Evolutionary conservation across 2,329 filamentous ascomycete species (phyloP), one percentile per base, ranked within the genome.

Genomic region (Stagonosporopsis cucurbitacearum): DNA sequence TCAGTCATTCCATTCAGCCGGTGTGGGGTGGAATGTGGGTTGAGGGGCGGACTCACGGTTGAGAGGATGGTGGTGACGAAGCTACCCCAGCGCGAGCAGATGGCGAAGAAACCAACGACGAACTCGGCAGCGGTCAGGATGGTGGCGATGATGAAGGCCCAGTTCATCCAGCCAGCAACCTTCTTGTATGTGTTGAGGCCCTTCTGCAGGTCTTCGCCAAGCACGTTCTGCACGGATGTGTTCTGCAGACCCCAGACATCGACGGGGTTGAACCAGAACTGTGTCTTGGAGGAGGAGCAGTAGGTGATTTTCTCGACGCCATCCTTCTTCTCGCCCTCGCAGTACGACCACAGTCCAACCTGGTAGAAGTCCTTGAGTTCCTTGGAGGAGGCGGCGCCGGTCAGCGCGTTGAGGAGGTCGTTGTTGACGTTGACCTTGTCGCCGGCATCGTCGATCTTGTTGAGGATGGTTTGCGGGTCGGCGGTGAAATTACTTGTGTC

Each of bases 301-400:
- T 83, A 77, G 39, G 77, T 78, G 63, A 83, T 75, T 15, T 76
- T 75, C 63, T 80, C 82, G 53, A 73, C 69, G 44, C 72, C 80
- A 2, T 82, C 80, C 60, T 82, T 80, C 63, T 83, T 82, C 46
- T 82, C 77, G 49, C 84, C 86, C 54, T 81, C 80, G 84, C 95
- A 98, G 84, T 92, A 96, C 73, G 89, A 90, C 90, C 91, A 96
- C 33, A 98, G 82, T 71, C 85, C 86, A 71, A 98, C 82, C 58
- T 90, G 84, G 84, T 97, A 98, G 69, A 87, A 82, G 72, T 94
- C 86, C 68, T 83, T 85, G 56, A 96, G 83, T 50, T 84, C 62
- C 49, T 69, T 68, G 39, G 74, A 65, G 5, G 71, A 64, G 32
- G 75, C 67, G 37, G 72, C 70, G 46, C 71, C 66, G 11, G 76